Conservation (phyloP, 2,329 filamentous ascomycete species). For the Verticillium zaregamsianum region DNA sequence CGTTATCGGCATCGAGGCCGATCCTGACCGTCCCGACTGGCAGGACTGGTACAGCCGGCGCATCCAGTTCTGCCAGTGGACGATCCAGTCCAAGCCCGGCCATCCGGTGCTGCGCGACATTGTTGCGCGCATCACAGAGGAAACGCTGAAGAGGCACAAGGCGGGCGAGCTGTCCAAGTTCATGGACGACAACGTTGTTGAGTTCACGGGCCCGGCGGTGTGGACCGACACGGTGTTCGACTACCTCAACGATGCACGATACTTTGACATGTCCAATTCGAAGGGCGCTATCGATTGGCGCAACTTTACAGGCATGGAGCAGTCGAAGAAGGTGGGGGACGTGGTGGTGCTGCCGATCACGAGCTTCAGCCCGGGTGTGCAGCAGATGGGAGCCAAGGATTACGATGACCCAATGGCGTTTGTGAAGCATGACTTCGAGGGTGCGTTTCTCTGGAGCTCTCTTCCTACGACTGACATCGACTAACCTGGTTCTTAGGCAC, state of each 20-base stretch:
- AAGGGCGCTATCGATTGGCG: conserved; percentile 74
- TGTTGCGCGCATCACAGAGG: conserved; percentile 78
- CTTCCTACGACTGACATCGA: not conserved
- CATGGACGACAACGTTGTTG: conserved; percentile 71
- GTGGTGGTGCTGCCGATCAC: conserved; percentile 93
- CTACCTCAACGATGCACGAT: conserved; percentile 89
- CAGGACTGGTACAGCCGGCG: conserved; percentile 91
- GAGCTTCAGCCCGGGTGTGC: conserved; percentile 91
- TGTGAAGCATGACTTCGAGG: conserved; percentile 95
- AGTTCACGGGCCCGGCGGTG: conserved; percentile 88
- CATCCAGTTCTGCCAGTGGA: conserved; percentile 99
- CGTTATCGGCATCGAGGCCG: conserved; percentile 92
- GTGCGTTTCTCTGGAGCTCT: conserved; percentile 41
- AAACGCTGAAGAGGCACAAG: conserved; percentile 71
- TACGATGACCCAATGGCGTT: conserved; percentile 93
- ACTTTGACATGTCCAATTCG: conserved; percentile 74
- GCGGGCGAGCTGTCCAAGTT: conserved; percentile 56
- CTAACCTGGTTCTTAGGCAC: conserved; percentile 45
- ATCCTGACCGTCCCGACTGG: conserved; percentile 92
- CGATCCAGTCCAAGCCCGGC: conserved; percentile 90
- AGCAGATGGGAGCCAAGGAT: conserved; percentile 87
- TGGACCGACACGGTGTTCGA: conserved; percentile 93
- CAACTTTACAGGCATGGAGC: conserved; percentile 85
- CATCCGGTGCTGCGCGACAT: conserved; percentile 88
- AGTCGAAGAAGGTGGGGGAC: conserved; percentile 83